Evolutionary conservation across 108 stramenopile species (phyloP).

Genomic region (Cyclotella sp.): DNA sequence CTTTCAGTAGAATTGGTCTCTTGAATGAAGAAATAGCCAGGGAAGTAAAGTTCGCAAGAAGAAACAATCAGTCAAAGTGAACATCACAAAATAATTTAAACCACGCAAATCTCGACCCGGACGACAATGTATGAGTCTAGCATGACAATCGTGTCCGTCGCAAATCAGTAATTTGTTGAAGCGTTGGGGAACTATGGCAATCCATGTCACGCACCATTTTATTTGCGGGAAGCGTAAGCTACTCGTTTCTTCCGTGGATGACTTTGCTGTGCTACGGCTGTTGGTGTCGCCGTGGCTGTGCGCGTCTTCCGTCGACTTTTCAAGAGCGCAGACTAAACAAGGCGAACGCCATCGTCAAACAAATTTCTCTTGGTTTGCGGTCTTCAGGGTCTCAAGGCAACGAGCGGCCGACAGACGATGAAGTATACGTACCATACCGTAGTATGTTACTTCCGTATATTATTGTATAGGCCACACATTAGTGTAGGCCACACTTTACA

Average conservation of each 20-base stretch:
- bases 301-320: too few relatives aligned
- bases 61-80: not conserved
- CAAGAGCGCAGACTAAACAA: too few relatives aligned
- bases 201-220: slow-evolving; percentile 9
- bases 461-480: too few relatives aligned
- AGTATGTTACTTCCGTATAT: too few relatives aligned
- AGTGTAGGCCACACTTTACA: too few relatives aligned
- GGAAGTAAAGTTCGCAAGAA: not conserved
- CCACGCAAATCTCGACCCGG: not conserved
- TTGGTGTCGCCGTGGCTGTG: not conserved
- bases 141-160: not conserved
- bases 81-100: not conserved
- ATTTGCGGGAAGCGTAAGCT: not conserved
- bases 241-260: not conserved
- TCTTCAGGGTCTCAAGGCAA: too few relatives aligned
- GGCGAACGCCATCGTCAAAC: too few relatives aligned
- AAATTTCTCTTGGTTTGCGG: too few relatives aligned
- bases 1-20: slow-evolving; percentile 97
- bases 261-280: not conserved
- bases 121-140: not conserved
- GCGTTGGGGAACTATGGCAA: not conserved
- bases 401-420: too few relatives aligned
- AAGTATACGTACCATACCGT: too few relatives aligned
- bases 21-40: not conserved
- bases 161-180: too few relatives aligned